Percentiles rank a stretch among this genome's conserved stretches.
Evolutionary conservation across 208 protist species (phyloP).

Genomic region (Leishmania martiniquensis): DNA sequence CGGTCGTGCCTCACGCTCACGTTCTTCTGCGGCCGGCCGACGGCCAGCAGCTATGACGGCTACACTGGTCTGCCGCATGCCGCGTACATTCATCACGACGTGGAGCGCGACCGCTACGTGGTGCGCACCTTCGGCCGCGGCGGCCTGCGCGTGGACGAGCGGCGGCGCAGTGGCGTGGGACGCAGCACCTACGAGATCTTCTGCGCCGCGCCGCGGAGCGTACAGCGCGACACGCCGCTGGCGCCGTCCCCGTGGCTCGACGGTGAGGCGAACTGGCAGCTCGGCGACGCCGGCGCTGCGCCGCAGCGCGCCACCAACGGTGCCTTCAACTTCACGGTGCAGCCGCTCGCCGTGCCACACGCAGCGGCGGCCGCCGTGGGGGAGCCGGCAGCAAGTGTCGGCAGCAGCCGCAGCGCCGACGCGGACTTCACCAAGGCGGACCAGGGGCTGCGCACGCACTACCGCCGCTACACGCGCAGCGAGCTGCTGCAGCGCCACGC

Average conservation of each 20-base stretch:
- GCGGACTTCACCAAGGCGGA: constrained; percentile 10
- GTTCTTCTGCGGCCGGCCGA: constrained; percentile 19
- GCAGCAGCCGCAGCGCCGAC: neutral
- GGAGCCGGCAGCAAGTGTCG: neutral
- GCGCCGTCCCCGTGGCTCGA: neutral
- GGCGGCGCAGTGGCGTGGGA: constrained; percentile 4
- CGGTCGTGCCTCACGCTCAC: neutral
- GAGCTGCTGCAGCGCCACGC: constrained; percentile 10
- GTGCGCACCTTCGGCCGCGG: constrained; percentile 29
- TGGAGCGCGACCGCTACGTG: constrained; percentile 29
- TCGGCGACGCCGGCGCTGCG: neutral
- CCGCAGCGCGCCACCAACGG: neutral
- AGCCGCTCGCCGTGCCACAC: constrained; percentile 1
- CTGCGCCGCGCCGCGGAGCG: neutral
- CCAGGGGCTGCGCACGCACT: constrained; percentile 23
- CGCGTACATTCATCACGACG: constrained; percentile 25
- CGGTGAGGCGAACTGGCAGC: constrained; percentile 22
- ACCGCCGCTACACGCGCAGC: constrained; percentile 14
- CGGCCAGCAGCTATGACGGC: constrained; percentile 30
- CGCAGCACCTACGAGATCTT: constrained; percentile 25
- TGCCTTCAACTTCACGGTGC: constrained; percentile 15
- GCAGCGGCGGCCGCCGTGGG: neutral
- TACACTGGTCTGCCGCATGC: constrained; percentile 18
- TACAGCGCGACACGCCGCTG: constrained; percentile 14
- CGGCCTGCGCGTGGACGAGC: constrained; percentile 23